Conservation (phyloP, 1,284 basidiomycete species). For the Leccinum subrobustum region DNA sequence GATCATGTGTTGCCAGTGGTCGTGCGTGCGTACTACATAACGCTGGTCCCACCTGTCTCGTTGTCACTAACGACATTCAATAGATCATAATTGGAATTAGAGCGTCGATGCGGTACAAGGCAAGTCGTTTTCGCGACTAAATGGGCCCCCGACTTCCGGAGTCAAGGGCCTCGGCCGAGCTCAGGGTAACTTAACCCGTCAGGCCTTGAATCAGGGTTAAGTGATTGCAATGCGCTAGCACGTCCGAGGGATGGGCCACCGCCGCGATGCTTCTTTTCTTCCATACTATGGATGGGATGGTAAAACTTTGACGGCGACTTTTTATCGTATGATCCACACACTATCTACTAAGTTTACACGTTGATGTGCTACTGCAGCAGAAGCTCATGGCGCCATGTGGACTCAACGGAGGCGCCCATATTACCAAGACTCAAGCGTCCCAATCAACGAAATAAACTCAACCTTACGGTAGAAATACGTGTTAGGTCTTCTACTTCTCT, state of each 20-base stretch:
- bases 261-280: not conserved
- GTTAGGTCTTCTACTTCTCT: not conserved
- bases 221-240: not conserved
- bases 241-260: not conserved
- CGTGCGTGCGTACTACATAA: not conserved
- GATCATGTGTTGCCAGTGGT: not conserved
- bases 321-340: not conserved
- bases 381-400: not conserved
- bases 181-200: not conserved
- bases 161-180: not conserved
- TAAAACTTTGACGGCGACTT: not conserved
- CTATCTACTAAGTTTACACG: not conserved
- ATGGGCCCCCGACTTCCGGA: not conserved
- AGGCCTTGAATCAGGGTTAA: not conserved
- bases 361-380: not conserved
- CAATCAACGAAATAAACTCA: not conserved
- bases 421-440: not conserved
- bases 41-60: not conserved
- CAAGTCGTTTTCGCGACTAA: not conserved
- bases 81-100: not conserved
- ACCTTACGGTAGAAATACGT: not conserved
- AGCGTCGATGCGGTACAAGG: not conserved
- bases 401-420: not conserved
- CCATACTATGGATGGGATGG: conserved; percentile 1
- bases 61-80: not conserved